Conservation (phyloP, 768 basidiomycete genomes). For the Cytidiella melzeri region DNA sequence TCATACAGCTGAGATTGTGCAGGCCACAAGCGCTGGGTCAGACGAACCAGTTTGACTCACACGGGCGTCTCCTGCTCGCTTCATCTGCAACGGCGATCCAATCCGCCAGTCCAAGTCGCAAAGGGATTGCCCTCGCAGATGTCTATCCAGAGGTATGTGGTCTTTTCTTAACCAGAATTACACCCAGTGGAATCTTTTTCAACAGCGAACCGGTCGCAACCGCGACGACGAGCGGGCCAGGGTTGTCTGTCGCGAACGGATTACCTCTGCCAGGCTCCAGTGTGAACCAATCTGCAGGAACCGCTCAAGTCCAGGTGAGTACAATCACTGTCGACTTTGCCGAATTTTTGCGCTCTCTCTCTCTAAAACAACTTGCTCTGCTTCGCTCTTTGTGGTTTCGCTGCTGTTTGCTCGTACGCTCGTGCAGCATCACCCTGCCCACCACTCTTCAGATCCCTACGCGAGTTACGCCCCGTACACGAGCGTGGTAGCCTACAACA, state of each 20-base stretch:
- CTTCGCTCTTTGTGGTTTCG: no score
- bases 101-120: not conserved
- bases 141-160: constrained; percentile 4
- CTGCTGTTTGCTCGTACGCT: no score
- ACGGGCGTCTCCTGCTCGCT: constrained; percentile 1
- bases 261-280: constrained; percentile 2
- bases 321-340: not conserved
- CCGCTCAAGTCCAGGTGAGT: constrained; percentile 12
- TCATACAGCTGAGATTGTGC: not conserved
- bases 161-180: not conserved
- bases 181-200: constrained; percentile 1
- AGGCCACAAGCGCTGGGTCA: not conserved
- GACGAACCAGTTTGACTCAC: constrained; percentile 7
- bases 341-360: not conserved
- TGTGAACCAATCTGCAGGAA: constrained; percentile 12
- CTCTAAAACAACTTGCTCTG: no score
- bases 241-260: constrained; percentile 4
- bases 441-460: constrained; percentile 6
- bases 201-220: constrained; percentile 5
- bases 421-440: not conserved
- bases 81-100: not conserved
- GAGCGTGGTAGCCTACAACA: not conserved
- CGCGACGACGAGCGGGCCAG: constrained; percentile 5
- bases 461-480: constrained; percentile 3
- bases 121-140: constrained; percentile 1